These are phyloP conservation scores for Naganishia vaughanmartiniae DNA, from an alignment of 768 basidiomycete species.

Conservation along the genomic window DNA sequence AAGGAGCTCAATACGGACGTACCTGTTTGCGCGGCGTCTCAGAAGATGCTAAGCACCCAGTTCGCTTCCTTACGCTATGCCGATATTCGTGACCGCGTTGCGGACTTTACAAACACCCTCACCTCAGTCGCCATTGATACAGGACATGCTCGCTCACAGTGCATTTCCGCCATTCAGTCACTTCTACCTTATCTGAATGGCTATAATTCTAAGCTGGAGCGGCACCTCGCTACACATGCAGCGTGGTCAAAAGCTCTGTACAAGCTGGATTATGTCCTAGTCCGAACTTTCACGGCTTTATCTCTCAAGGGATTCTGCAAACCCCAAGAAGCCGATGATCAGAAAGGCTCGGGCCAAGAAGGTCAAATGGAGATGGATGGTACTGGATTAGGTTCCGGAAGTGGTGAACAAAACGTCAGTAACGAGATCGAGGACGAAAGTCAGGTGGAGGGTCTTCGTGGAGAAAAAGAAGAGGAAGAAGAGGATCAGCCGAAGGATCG, in stretches of 20 bases:
- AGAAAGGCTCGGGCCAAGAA: slow-evolving; percentile 52
- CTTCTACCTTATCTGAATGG: slow-evolving; percentile 71
- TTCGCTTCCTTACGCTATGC: slow-evolving; percentile 56
- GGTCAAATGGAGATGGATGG: slow-evolving; percentile 62
- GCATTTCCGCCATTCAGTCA: slow-evolving; percentile 49
- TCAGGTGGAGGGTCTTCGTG: slow-evolving; percentile 88
- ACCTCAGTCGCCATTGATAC: slow-evolving; percentile 37
- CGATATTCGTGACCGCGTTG: slow-evolving; percentile 55
- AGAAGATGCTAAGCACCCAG: slow-evolving; percentile 60
- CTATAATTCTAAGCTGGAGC: slow-evolving; percentile 62
- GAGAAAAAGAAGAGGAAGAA: slow-evolving; percentile 58
- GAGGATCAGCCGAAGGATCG: slow-evolving; percentile 42
- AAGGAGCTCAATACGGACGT: slow-evolving; percentile 18
- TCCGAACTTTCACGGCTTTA: slow-evolving; percentile 68
- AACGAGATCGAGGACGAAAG: slow-evolving; percentile 94
- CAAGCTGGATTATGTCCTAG: slow-evolving; percentile 78
- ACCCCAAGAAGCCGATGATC: slow-evolving; percentile 63
- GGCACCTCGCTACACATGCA: slow-evolving; percentile 56
- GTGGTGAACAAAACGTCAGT: slow-evolving; percentile 80
- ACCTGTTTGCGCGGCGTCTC: slow-evolving; percentile 33
- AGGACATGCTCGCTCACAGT: slow-evolving; percentile 33
- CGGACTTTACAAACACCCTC: slow-evolving; percentile 37
- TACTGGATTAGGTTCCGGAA: slow-evolving; percentile 82
- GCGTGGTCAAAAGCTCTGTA: slow-evolving; percentile 67
- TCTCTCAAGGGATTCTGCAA: slow-evolving; percentile 88